Conservation (phyloP, 2,329 filamentous ascomycete genomes). For the Phyllosticta citrichinensis region DNA sequence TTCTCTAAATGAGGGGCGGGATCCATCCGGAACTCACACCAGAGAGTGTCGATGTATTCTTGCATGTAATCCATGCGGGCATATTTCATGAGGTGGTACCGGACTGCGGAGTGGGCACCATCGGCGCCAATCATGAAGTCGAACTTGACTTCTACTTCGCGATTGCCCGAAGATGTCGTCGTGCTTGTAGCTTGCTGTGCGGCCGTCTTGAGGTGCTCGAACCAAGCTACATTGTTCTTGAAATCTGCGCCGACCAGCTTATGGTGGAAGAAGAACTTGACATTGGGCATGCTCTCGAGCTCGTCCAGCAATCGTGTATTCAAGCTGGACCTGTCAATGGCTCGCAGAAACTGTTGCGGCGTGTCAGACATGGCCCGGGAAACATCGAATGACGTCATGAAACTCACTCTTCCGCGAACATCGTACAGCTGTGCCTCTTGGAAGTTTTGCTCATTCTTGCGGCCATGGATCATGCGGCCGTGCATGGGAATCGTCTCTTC, state of each 20-base stretch:
- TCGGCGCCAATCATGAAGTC: slow-evolving; percentile 92
- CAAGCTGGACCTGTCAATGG: slow-evolving; percentile 72
- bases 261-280: slow-evolving; percentile 85
- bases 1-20: slow-evolving; percentile 31
- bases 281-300: slow-evolving; percentile 75
- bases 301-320: slow-evolving; percentile 79
- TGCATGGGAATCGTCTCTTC: slow-evolving; percentile 80
- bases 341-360: slow-evolving; percentile 60
- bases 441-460: slow-evolving; percentile 55
- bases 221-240: slow-evolving; percentile 69
- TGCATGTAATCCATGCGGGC: slow-evolving; percentile 84
- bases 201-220: slow-evolving; percentile 47
- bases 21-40: slow-evolving; percentile 88
- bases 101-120: slow-evolving; percentile 82
- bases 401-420: slow-evolving; percentile 65
- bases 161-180: slow-evolving; percentile 18
- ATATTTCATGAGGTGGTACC: slow-evolving; percentile 95
- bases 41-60: slow-evolving; percentile 90
- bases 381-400: slow-evolving; percentile 4
- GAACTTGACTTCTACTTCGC: slow-evolving; percentile 75
- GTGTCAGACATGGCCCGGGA: neutral
- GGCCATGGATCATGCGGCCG: slow-evolving; percentile 91
- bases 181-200: slow-evolving; percentile 16
- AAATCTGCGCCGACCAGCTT: slow-evolving; percentile 90
- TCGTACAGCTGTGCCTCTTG: slow-evolving; percentile 85